Base-by-base conservation (phyloP, 208 protist species). In the Strigomonas culicis region DNA sequence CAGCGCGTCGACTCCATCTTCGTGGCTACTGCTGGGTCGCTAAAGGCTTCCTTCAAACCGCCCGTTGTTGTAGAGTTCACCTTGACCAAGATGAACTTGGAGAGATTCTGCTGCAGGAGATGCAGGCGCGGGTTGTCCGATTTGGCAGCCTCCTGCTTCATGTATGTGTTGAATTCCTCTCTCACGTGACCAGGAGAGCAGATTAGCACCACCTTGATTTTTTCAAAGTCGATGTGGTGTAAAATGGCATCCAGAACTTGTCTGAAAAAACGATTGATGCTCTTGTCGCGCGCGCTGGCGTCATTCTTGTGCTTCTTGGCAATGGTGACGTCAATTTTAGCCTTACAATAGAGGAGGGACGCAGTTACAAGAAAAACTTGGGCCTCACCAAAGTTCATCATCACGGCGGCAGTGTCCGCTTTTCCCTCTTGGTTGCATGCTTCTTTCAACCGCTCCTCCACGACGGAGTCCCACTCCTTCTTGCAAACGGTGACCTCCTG, bases 321-420 rank as follows among this genome's bases (percentile, higher is more conserved):
- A 27, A 86, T 98, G 24, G 70, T 88, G 46, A 94, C 79, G 2
- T 97, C 90, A 7, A 98, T 71, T 31, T 83, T 86, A 32, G 86
- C 77, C 66, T 97, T 97, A 28, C 92, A 68, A 36, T 98, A 75
- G 22, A 97, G 98, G 78, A 99, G 96, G 11, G 79, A 92, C 0
- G 74, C 36, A 4, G 94, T 98, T 2, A 99, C 84, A 0, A 99
- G 61, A 49, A 98, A 92, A 0, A 99, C 59, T 52, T 94, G 68
- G 1, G 95, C 95, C 24, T 93, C 78, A 31, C 97, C 97, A 71
- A 98, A 97, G 36, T 90, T 78, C 92, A 99, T 97, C 24, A 99
- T 77, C n/a, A 99, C 75, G 1, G 95, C 98, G 0, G 86, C 97
- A 2, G 98, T 90, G 66, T 98, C 96, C 0, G 92, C 81, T 53